Evolutionary conservation across 78 protist species (phyloP), one percentile per base, ranked within the genome.

Genomic region (slime mould (Dictyostelium discoideum)): DNA sequence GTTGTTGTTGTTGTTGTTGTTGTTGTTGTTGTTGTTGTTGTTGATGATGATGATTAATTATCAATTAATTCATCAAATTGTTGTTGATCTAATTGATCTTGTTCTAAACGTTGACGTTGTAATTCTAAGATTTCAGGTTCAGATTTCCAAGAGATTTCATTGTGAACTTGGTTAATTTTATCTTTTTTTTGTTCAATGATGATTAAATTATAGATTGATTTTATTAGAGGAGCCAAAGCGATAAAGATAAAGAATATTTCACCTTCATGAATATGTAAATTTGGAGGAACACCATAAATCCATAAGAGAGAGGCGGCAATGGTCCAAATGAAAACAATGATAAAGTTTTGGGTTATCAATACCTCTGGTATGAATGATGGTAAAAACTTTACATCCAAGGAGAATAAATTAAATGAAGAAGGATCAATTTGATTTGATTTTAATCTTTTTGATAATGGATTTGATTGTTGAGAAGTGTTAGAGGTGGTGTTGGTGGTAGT

Each of bases 351-450:
- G 3, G 95, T 90, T 37, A 77, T 20, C 11, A 82, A 44, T 4
- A 90, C 95, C 54, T 82, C 89, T 40, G 95, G 95, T 3, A 90
- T 82, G 48, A 83, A 82, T 2, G 95, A 80, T 16, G 95, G 95
- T 16, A 87, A 39, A 32, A 77, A 87, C 46, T 79, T 87, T 16
- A 87, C 10, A 42, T 87, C 93, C 26, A 87, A 54, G 0, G 65
- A n/a, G 20, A 87, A 3, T 4, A 81, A 16, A 9, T 29, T 24
- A 37, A 78, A 50, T 9, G 84, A 78, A 4, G 50, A 37, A 13
- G 81, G 81, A 16, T 74, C 81, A 18, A 74, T 69, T 26, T 69
- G 32, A 29, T 69, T 69, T 39, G 39, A 18, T 46, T 40, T 29
- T 18, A 48, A 79, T 11, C 37, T 37, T n/a, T n/a, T 42, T 37